Conservation (phyloP, 768 basidiomycete genomes). For the Tulasnella sp. region DNA sequence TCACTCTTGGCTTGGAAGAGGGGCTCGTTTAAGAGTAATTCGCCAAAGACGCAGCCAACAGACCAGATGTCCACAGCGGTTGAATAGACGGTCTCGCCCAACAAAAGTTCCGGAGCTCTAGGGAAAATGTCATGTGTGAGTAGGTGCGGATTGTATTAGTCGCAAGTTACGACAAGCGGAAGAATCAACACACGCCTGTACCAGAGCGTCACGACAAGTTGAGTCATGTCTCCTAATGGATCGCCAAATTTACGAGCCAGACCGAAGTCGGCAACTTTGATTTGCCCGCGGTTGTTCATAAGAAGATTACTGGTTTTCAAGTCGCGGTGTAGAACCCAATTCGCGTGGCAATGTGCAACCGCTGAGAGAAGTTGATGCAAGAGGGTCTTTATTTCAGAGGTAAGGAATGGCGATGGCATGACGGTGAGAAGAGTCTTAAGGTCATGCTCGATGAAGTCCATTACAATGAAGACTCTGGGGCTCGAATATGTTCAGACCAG, state of each 20-base stretch:
- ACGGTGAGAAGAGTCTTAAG: slow-evolving; percentile 90
- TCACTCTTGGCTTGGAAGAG: slow-evolving; percentile 97
- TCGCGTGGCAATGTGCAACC: slow-evolving; percentile 86
- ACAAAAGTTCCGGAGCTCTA: slow-evolving; percentile 91
- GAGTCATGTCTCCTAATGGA: slow-evolving; percentile 95
- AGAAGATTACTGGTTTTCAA: slow-evolving; percentile 95
- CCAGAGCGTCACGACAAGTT: slow-evolving; percentile 97
- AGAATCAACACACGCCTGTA: slow-evolving; percentile 66
- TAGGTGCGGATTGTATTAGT: slow-evolving; percentile 4
- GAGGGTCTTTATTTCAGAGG: slow-evolving; percentile 97
- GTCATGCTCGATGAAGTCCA: slow-evolving; percentile 99
- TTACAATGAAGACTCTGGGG: slow-evolving; percentile 91
- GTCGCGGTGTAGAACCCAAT: slow-evolving; percentile 98
- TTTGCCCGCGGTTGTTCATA: slow-evolving; percentile 98
- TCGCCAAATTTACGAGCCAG: slow-evolving; percentile 94
- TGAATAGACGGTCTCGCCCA: slow-evolving; percentile 89
- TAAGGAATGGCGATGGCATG: slow-evolving; percentile 95
- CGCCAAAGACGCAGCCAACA: slow-evolving; percentile 97
- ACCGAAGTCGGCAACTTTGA: slow-evolving; percentile 98
- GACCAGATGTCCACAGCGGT: slow-evolving; percentile 99
- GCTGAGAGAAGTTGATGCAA: slow-evolving; percentile 92
- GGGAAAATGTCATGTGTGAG: slow-evolving; percentile 13
- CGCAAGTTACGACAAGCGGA: slow-evolving; percentile 28
- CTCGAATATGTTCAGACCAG: not conserved
- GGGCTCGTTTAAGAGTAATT: slow-evolving; percentile 90